Evolutionary conservation across 441 rosid genomes (phyloP).

Genomic region (Euphorbia schlechtendalii): DNA sequence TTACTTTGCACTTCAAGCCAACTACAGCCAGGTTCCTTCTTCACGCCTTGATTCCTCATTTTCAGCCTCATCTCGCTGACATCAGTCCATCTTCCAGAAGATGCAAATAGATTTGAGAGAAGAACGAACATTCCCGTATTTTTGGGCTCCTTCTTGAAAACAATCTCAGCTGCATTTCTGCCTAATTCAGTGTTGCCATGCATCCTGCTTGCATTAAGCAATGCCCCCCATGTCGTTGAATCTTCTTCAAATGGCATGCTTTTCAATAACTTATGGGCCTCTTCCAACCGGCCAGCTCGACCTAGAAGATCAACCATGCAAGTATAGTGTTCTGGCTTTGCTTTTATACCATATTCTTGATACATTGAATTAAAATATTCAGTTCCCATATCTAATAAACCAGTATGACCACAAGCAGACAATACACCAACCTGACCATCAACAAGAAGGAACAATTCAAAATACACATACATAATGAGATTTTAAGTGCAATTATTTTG

Average conservation of each 20-base stretch:
- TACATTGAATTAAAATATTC: conserved; percentile 56
- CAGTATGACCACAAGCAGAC: no score
- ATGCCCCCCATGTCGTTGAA: conserved; percentile 81
- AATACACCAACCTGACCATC: conserved; percentile 49
- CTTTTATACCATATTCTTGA: no score
- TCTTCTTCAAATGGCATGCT: conserved; percentile 65
- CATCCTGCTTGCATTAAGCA: conserved; percentile 67
- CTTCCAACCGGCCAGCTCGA: conserved; percentile 61
- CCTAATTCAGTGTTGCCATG: conserved; percentile 65
- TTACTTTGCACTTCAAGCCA: conserved; percentile 58
- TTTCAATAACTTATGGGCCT: conserved; percentile 46
- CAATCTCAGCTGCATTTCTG: conserved; percentile 46
- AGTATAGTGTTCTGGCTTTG: no score
- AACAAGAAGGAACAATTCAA: conserved; percentile 14
- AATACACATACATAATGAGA: conserved; percentile 8
- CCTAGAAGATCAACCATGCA: no score
- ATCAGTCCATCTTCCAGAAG: conserved; percentile 64
- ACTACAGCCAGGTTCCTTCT: conserved; percentile 77
- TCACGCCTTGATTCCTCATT: conserved; percentile 56
- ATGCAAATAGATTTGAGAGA: conserved; percentile 66
- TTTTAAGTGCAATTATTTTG: not conserved
- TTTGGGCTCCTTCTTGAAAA: conserved; percentile 59
- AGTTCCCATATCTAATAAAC: conserved; percentile 54
- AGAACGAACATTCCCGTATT: conserved; percentile 69
- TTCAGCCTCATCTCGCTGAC: conserved; percentile 48